Evolutionary conservation across 805 yeast species (phyloP), one percentile per base, ranked within the genome.

Genomic region (Debaryomyces maramus): DNA sequence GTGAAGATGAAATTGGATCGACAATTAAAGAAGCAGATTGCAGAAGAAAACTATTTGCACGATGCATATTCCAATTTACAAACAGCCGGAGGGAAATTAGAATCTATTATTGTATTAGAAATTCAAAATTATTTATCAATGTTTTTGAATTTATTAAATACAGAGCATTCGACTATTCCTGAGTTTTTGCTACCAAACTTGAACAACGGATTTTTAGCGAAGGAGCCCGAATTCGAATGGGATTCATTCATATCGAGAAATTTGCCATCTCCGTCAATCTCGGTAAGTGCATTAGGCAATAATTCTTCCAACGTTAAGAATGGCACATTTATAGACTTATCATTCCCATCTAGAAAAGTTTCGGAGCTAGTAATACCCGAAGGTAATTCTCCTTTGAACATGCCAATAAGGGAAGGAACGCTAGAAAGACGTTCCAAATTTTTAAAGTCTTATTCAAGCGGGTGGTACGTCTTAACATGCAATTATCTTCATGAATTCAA

Each of bases 361-460:
- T 44, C 55, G 31, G 86, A 83, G 43, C 75, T 89, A 36, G 56
- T 59, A 7, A 90, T 88, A 56, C 81, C 81, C 21, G 74, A 82
- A 55, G 86, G 80, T 55, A 74, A 75, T 52, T 85, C 88, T 39
- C 80, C 88, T 9, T 68, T 88, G 47, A 78, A 90, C 10, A 67
- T 61, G 7, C 55, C 70, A 3, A 74, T 90, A 27, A 78, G 88
- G 39, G 78, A 88, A 9, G 97, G 97, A 2, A 78, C 73, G 47
- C 71, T 91, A 47, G 98, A 93, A 61, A 78, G 97, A 61, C 77
- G 96, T 53, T 87, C 97, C 5, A 91, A 91, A 70, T 90, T 80
- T 60, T 72, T 93, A 48, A 90, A 90, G 68, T 84, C 91, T n/a
- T 93, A 89, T 63, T 80, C 95, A 3, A 77, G 81, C 46, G 96